These are phyloP conservation scores for Geosmithia morbida DNA, from an alignment of 2,329 filamentous ascomycete species.

Conservation along the genomic window DNA sequence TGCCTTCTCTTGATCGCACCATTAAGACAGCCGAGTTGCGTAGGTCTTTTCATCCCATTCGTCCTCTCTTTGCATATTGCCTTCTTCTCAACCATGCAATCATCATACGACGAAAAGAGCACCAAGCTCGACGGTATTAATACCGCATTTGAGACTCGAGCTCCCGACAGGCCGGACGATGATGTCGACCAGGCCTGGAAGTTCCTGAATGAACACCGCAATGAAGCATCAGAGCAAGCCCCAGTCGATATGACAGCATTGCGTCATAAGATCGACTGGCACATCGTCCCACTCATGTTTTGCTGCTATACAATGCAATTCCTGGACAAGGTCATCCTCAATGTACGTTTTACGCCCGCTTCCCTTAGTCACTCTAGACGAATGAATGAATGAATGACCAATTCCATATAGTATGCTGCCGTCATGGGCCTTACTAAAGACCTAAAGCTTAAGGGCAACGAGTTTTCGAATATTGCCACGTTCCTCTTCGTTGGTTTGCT, in stretches of 20 bases:
- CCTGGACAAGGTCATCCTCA: slow-evolving; percentile 49
- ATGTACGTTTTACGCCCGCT: slow-evolving; percentile 24
- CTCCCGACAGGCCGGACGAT: neutral
- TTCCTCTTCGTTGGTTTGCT: slow-evolving; percentile 49
- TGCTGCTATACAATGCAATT: slow-evolving; percentile 48
- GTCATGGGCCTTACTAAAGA: slow-evolving; percentile 49
- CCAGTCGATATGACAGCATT: slow-evolving; percentile 27
- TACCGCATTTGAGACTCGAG: neutral
- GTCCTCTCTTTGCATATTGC: neutral
- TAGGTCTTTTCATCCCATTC: neutral
- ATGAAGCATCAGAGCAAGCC: slow-evolving; percentile 16
- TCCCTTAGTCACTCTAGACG: neutral
- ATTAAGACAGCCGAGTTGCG: neutral
- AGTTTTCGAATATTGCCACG: slow-evolving; percentile 48
- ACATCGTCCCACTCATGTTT: slow-evolving; percentile 48
- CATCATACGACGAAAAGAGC: neutral
- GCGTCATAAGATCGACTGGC: slow-evolving; percentile 41
- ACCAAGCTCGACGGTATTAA: neutral
- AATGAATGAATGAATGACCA: slow-evolving; percentile 1
- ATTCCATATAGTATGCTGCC: slow-evolving; percentile 37
- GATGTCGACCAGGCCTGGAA: slow-evolving; percentile 30
- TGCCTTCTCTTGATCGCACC: too few species aligned
- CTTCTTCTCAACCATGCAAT: neutral
- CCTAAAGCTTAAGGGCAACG: slow-evolving; percentile 36
- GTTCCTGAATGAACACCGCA: slow-evolving; percentile 25